Percentiles rank a stretch among this genome's conserved stretches.
Conservation (phyloP, 2,329 filamentous ascomycete species). For the Apiospora arundinis region DNA sequence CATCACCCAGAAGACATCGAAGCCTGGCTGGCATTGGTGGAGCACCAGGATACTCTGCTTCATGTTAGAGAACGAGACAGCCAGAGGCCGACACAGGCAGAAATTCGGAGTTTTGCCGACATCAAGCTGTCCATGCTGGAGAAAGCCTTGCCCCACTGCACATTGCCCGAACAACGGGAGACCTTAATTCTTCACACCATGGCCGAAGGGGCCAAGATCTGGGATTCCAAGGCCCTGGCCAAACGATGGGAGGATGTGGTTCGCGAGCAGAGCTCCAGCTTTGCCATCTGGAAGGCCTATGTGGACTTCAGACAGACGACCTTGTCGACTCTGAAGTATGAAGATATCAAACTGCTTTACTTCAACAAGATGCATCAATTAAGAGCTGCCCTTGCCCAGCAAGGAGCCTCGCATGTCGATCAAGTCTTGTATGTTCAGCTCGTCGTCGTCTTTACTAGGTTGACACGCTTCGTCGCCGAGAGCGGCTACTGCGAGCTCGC, state of each 20-base stretch:
- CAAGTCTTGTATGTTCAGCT: constrained; percentile 48
- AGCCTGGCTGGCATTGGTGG: constrained; percentile 79
- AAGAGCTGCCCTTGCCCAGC: constrained; percentile 5
- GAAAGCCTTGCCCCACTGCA: constrained; percentile 70
- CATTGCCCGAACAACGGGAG: constrained; percentile 55
- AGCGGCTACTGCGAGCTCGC: constrained; percentile 81
- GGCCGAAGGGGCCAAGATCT: constrained; percentile 75
- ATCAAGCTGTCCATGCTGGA: constrained; percentile 83
- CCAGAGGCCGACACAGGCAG: constrained; percentile 59
- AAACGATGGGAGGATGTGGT: constrained; percentile 71
- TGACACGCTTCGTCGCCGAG: constrained; percentile 77
- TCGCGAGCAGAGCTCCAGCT: constrained; percentile 59
- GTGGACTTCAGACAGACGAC: constrained; percentile 76
- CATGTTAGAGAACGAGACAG: constrained; percentile 53
- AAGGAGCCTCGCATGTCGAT: constrained; percentile 22
- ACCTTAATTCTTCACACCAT: constrained; percentile 72
- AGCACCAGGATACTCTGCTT: constrained; percentile 76
- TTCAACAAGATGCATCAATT: constrained; percentile 59
- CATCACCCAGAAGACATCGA: constrained; percentile 70
- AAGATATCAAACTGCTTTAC: constrained; percentile 66
- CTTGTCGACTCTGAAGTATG: constrained; percentile 71
- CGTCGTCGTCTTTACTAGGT: constrained; percentile 75
- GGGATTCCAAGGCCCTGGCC: constrained; percentile 68
- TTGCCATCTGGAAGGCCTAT: constrained; percentile 75
- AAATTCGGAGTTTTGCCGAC: constrained; percentile 74